Conservation (phyloP, 2,329 filamentous ascomycete species). For the Scytalidium lignicola region DNA sequence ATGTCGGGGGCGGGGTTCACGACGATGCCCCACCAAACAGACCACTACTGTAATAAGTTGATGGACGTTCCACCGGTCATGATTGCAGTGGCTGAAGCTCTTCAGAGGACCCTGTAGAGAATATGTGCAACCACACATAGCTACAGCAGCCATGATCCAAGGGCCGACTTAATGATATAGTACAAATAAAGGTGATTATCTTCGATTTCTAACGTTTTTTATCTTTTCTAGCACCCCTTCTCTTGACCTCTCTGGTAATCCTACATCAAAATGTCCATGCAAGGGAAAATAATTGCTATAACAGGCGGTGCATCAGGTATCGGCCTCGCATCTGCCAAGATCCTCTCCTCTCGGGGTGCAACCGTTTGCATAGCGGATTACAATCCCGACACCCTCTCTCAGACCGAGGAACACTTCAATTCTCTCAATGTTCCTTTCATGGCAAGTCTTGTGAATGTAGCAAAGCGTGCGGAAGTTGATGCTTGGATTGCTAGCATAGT, state of each 20-base stretch:
- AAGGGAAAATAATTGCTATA: conserved; percentile 61
- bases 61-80: too few relatives aligned
- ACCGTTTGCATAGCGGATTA: conserved; percentile 22
- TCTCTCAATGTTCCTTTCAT: conserved; percentile 16
- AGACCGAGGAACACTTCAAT: conserved; percentile 28
- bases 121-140: too few relatives aligned
- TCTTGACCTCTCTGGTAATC: not conserved
- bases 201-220: not conserved
- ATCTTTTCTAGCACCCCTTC: not conserved
- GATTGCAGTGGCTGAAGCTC: not conserved
- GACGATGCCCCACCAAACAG: too few relatives aligned
- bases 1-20: too few relatives aligned
- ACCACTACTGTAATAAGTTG: too few relatives aligned
- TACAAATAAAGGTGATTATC: not conserved
- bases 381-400: conserved; percentile 12
- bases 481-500: conserved; percentile 32
- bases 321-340: conserved; percentile 66
- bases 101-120: too few relatives aligned
- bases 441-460: conserved; percentile 29
- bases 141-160: too few relatives aligned
- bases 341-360: conserved; percentile 18
- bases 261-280: conserved; percentile 18
- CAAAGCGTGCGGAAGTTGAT: conserved; percentile 25
- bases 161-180: too few relatives aligned
- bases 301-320: conserved; percentile 75